phyloP scores from a whole-genome alignment of 352 stramenopile species.

The Pythium pyrilobum region DNA sequence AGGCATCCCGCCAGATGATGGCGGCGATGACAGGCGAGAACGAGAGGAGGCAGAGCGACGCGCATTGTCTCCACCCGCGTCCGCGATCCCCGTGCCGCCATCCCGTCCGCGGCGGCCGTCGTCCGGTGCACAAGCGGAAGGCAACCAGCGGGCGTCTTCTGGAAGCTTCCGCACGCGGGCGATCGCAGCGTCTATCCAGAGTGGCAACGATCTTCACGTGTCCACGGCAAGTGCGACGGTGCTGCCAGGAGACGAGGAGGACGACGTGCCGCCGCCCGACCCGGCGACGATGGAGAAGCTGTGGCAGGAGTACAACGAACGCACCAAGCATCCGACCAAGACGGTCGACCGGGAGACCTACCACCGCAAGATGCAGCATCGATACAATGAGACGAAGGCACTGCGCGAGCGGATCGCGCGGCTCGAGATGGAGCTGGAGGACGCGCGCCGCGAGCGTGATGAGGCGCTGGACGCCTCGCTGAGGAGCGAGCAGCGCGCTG shows the following conservation, averaged over 20 bases:
- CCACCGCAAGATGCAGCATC: slow-evolving; percentile 67
- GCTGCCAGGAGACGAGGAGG: background rate
- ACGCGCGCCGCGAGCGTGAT: slow-evolving; percentile 29
- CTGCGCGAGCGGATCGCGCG: slow-evolving; percentile 44
- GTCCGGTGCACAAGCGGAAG: slow-evolving; percentile 12
- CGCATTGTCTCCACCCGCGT: slow-evolving; percentile 15
- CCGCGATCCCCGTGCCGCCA: slow-evolving; percentile 21
- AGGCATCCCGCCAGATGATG: background rate
- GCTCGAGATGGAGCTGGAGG: slow-evolving; percentile 40
- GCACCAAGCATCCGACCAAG: slow-evolving; percentile 37
- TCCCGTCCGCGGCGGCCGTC: slow-evolving; percentile 18
- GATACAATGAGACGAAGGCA: slow-evolving; percentile 53
- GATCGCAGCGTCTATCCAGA: slow-evolving; percentile 1
- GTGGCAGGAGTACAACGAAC: slow-evolving; percentile 56
- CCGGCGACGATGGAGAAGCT: slow-evolving; percentile 44
- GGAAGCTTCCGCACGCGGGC: slow-evolving; percentile 20
- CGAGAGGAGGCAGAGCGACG: slow-evolving; percentile 8
- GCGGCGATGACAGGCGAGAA: slow-evolving; percentile 6
- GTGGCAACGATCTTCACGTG: background rate
- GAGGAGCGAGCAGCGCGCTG: slow-evolving; percentile 2
- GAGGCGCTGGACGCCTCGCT: slow-evolving; percentile 20
- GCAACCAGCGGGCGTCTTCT: slow-evolving; percentile 22
- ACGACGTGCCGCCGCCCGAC: slow-evolving; percentile 18
- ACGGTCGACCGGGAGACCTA: slow-evolving; percentile 46
- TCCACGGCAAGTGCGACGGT: background rate